phyloP scores from a whole-genome alignment of 2,329 filamentous ascomycete species.

The Microascus cirrosus region DNA sequence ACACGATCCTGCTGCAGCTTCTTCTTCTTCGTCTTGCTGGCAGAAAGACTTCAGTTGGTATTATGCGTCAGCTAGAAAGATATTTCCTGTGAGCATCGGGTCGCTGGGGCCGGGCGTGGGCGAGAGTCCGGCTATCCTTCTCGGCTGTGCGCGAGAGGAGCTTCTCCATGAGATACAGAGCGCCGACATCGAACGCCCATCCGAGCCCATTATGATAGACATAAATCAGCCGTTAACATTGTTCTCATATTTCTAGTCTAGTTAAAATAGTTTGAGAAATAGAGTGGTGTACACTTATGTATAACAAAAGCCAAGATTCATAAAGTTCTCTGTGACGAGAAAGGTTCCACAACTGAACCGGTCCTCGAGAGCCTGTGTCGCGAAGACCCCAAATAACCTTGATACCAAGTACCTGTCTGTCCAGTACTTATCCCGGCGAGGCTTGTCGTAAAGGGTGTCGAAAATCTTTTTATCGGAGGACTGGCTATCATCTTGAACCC shows the following conservation, averaged over 20 bases:
- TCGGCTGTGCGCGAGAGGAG: constrained; percentile 24
- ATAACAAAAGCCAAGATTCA: constrained; percentile 28
- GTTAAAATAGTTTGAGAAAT: too few relatives aligned
- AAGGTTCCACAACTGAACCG: constrained; percentile 5
- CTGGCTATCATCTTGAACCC: not conserved
- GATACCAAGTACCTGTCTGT: constrained; percentile 15
- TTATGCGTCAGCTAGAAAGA: constrained; percentile 21
- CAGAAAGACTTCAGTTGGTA: constrained; percentile 13
- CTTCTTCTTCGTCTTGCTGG: constrained; percentile 21
- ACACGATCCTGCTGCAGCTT: constrained; percentile 23
- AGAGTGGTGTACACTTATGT: constrained; percentile 11
- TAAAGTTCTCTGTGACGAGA: constrained; percentile 23
- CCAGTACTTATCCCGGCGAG: constrained; percentile 1
- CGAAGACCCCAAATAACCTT: constrained; percentile 19
- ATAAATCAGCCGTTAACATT: not conserved
- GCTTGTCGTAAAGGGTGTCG: constrained; percentile 15
- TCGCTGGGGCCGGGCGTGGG: constrained; percentile 23
- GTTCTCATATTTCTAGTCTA: not conserved
- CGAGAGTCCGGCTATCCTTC: constrained; percentile 25
- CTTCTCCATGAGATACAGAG: not conserved
- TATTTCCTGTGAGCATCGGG: constrained; percentile 28
- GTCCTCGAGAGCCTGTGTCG: constrained; percentile 20
- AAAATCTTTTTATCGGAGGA: constrained; percentile 12
- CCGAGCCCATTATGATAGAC: constrained; percentile 22
- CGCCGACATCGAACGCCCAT: constrained; percentile 10